Percentiles rank a stretch among this genome's conserved stretches.
Conservation (phyloP, 371 early-diverging fungal genomes). For the Mortierella sp. region DNA sequence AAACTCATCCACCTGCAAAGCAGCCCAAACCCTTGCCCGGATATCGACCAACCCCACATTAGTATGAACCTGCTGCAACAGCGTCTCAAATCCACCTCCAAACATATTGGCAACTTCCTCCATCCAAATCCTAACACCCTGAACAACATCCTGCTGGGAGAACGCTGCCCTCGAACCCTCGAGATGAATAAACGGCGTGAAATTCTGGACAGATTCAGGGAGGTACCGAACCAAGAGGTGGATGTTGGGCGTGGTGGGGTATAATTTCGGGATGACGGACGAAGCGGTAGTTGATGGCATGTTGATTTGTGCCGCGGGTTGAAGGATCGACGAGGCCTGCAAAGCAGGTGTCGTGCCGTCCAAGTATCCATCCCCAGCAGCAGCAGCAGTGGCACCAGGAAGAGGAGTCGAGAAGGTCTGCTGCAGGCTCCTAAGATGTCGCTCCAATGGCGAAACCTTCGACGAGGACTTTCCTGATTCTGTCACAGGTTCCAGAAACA, state of each 20-base stretch:
- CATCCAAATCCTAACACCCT: slow-evolving; percentile 58
- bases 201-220: slow-evolving; percentile 67
- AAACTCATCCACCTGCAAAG: slow-evolving; percentile 56
- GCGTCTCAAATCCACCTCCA: slow-evolving; percentile 35
- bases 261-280: slow-evolving; percentile 65
- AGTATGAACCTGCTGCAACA: slow-evolving; percentile 58
- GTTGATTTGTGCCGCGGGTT: slow-evolving; percentile 18
- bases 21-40: slow-evolving; percentile 58
- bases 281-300: slow-evolving; percentile 16
- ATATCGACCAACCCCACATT: slow-evolving; percentile 56
- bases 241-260: slow-evolving; percentile 70
- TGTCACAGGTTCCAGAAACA: slow-evolving; percentile 52
- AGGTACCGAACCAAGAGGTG: slow-evolving; percentile 70
- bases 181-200: slow-evolving; percentile 61
- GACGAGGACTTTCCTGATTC: not conserved
- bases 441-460: slow-evolving; percentile 27
- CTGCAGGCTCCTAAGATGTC: slow-evolving; percentile 43
- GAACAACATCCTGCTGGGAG: slow-evolving; percentile 39
- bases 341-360: not conserved
- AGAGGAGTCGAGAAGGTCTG: slow-evolving; percentile 39
- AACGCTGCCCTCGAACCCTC: slow-evolving; percentile 32
- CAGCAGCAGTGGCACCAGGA: not conserved
- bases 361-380: not conserved
- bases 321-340: slow-evolving; percentile 14
- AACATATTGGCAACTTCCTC: slow-evolving; percentile 42